Percentiles rank a stretch among this genome's conserved stretches.
These are phyloP conservation scores for Acanthochlamys bracteata DNA, from an alignment of 106 monocot genomes.

Conservation along the genomic window DNA sequence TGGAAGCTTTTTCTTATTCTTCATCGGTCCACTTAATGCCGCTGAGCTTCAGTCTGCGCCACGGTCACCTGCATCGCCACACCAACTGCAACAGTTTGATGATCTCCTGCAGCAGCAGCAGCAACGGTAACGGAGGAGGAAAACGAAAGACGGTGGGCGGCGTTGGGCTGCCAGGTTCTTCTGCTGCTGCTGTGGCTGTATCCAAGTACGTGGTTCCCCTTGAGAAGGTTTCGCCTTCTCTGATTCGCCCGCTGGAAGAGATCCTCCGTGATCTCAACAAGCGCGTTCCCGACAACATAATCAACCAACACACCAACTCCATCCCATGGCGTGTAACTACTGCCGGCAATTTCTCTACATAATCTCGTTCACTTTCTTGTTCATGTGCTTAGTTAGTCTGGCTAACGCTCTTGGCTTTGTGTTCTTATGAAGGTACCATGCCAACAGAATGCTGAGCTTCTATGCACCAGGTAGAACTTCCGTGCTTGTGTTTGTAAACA, in stretches of 20 bases:
- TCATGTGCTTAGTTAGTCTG: background rate
- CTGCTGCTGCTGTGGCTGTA: background rate
- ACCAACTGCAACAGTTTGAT: too few species aligned
- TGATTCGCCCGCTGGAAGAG: slow-evolving; percentile 60
- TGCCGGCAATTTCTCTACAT: background rate
- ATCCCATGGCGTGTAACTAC: slow-evolving; percentile 46
- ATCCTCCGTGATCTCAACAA: slow-evolving; percentile 93
- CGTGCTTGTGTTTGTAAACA: too few species aligned
- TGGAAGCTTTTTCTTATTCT: too few species aligned
- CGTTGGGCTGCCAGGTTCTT: slow-evolving; percentile 16
- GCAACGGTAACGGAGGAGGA: background rate
- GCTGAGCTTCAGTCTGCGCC: too few species aligned
- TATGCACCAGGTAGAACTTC: slow-evolving; percentile 78
- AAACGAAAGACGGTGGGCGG: slow-evolving; percentile 12
- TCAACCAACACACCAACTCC: slow-evolving; percentile 35
- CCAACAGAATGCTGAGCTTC: slow-evolving; percentile 88
- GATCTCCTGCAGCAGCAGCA: background rate
- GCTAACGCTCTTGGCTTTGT: too few species aligned
- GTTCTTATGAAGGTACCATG: slow-evolving; percentile 65
- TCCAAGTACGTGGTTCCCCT: slow-evolving; percentile 88
- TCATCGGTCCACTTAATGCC: too few species aligned
- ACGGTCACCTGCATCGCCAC: too few species aligned
- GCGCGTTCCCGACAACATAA: slow-evolving; percentile 73
- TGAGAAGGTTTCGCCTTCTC: slow-evolving; percentile 30
- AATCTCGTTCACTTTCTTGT: background rate